A percentile compares a stretch with the other conserved stretches of the same genome.
Evolutionary conservation across 768 basidiomycete species (phyloP).

Genomic region (Kwoniella sp.): DNA sequence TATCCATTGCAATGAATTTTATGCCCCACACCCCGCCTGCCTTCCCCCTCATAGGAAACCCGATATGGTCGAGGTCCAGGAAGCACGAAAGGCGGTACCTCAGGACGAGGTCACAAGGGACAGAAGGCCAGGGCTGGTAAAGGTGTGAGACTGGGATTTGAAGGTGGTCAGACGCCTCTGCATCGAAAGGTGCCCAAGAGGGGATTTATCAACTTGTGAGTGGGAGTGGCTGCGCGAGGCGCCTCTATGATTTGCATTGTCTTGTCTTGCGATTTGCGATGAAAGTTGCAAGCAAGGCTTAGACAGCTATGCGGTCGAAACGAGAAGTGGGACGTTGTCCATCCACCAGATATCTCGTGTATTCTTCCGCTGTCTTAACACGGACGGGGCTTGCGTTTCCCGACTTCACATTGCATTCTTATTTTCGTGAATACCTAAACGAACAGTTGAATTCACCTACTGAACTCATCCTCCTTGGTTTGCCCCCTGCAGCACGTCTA

Average conservation of each 20-base stretch:
- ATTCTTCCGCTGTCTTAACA: too few relatives aligned
- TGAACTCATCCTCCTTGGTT: background rate
- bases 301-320: too few relatives aligned
- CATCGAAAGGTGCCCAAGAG: constrained; percentile 87
- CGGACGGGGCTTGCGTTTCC: too few relatives aligned
- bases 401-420: too few relatives aligned
- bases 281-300: too few relatives aligned
- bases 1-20: background rate
- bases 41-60: constrained; percentile 27
- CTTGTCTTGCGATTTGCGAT: too few relatives aligned
- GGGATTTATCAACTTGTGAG: constrained; percentile 90
- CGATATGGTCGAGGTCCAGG: constrained; percentile 92
- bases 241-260: too few relatives aligned
- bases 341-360: too few relatives aligned
- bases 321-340: too few relatives aligned
- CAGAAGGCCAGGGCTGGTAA: constrained; percentile 90
- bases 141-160: constrained; percentile 81
- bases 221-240: too few relatives aligned
- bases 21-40: too few relatives aligned
- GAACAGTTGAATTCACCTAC: background rate
- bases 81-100: constrained; percentile 86
- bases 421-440: background rate
- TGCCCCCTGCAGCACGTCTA: constrained; percentile 64
- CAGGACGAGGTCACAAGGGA: constrained; percentile 92
- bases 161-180: constrained; percentile 95